Conservation (phyloP, 352 stramenopile genomes). For the Phytophthora fragariae region DNA sequence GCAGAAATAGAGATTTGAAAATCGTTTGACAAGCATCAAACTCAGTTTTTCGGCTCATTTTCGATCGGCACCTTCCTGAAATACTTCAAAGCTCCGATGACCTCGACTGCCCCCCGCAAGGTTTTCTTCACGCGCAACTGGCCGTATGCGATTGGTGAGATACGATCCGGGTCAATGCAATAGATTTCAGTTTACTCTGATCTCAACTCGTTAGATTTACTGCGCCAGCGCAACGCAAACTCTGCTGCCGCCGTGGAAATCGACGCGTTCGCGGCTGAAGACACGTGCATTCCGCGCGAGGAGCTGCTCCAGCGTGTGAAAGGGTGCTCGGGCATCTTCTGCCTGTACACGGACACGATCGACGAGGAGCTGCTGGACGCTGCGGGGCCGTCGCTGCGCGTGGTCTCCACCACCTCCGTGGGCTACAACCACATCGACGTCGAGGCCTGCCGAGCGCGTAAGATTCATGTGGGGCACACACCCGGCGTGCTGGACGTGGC, state of each 20-base stretch:
- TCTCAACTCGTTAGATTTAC: conserved; percentile 2
- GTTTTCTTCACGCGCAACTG: conserved; percentile 77
- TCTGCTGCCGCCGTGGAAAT: conserved; percentile 31
- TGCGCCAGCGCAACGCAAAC: conserved; percentile 23
- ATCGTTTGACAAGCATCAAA: conserved; percentile 5
- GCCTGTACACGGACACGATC: conserved; percentile 71
- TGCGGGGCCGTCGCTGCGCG: conserved; percentile 58
- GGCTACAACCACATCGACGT: conserved; percentile 93
- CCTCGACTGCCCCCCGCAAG: conserved; percentile 31
- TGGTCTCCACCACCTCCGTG: conserved; percentile 86
- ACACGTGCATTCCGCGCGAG: conserved; percentile 44
- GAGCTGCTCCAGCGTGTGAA: conserved; percentile 58
- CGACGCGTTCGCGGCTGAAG: conserved; percentile 35
- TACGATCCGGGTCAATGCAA: background rate
- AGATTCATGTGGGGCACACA: conserved; percentile 84
- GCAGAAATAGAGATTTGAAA: conserved; percentile 26
- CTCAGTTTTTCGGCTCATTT: background rate
- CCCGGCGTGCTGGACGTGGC: conserved; percentile 87
- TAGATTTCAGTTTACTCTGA: background rate
- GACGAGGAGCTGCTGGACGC: conserved; percentile 64
- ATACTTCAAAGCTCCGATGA: conserved; percentile 11
- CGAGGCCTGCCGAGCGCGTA: conserved; percentile 62
- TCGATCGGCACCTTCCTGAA: conserved; percentile 1
- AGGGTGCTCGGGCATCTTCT: conserved; percentile 58
- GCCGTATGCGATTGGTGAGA: conserved; percentile 64